Evolutionary conservation across 2,329 filamentous ascomycete genomes (phyloP), one percentile per base, ranked within the genome.

Genomic region (Fusarium clavum): DNA sequence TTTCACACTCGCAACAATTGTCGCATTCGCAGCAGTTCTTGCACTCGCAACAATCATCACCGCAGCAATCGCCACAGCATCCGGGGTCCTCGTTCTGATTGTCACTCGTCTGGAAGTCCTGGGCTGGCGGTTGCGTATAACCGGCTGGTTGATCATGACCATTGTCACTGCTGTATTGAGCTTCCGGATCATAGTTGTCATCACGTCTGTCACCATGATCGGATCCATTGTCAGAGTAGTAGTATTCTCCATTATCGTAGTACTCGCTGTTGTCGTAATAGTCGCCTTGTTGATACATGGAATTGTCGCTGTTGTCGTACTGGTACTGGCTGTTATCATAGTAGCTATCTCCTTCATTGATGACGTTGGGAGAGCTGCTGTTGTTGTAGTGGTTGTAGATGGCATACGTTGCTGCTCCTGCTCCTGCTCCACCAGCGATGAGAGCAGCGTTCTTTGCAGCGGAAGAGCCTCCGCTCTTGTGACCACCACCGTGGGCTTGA

Each of bases 291-390:
- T 51, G 45, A 8, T 34, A 51, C 20, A 24, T 25, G 22, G 29
- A 34, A 29, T 61, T 44, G 18, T 60, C 59, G 13, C 51, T 43
- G 20, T 41, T 57, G 3, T 57, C 46, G 10, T 52, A 44, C 29
- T 57, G 45, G 18, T 34, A 53, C 16, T 25, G 34, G 11, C 43
- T 64, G 38, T 64, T 64, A 9, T 64, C 61, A 3, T 34, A 43
- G 4, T 57, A 60, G 24, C 30, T 53, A 11, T 66, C 58, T 1
- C 44, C 58, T 18, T 61, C 43, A 16, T 54, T 69, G 12, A 52
- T 22, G 6, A 61, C 13, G n/a, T 66, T 61, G 8, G 29, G 45
- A 5, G 67, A 51, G n/a, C 45, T 69, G 10, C 66, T 51, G 6
- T 24, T 49, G 6, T 24, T 48, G 24, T 61, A 27, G n/a, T 58